Evolutionary conservation across 75 land plant species (phyloP).

Genomic region (Picea sitchensis): DNA sequence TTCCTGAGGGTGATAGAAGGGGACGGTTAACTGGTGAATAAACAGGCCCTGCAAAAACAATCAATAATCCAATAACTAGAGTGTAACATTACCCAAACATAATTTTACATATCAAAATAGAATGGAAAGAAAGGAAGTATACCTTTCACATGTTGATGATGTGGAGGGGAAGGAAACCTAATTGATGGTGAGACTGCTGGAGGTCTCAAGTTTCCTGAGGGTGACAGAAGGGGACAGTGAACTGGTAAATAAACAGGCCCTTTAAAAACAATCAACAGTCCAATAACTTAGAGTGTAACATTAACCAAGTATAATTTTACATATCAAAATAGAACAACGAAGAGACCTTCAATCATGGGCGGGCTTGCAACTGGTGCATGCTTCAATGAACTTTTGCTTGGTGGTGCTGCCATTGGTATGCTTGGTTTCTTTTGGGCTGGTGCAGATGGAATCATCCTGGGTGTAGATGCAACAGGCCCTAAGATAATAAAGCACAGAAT

Average conservation of each 20-base stretch:
- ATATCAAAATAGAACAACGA: neutral
- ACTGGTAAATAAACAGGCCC: slow-evolving; percentile 24
- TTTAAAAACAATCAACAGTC: neutral
- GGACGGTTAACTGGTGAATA: slow-evolving; percentile 31
- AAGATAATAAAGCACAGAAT: neutral
- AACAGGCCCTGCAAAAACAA: slow-evolving; percentile 23
- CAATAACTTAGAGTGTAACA: neutral
- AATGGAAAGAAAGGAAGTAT: neutral
- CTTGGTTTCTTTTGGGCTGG: slow-evolving; percentile 1
- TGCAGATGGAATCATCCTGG: neutral
- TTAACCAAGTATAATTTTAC: neutral
- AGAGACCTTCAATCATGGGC: slow-evolving; percentile 1
- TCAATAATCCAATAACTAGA: slow-evolving; percentile 1
- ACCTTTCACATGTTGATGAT: neutral
- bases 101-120: neutral
- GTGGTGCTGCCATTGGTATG: slow-evolving; percentile 14
- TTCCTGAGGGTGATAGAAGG: slow-evolving; percentile 12
- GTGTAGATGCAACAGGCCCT: neutral
- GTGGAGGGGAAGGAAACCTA: neutral
- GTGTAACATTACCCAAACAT: neutral
- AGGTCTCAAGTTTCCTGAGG: slow-evolving; percentile 2
- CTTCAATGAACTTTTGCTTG: neutral
- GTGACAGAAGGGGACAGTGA: slow-evolving; percentile 20
- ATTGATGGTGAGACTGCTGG: slow-evolving; percentile 14
- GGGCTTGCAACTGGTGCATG: neutral